Percentiles rank a stretch among this genome's conserved stretches.
Evolutionary conservation across 2,329 filamentous ascomycete species (phyloP).

Genomic region (Trichophyton mentagrophytes): DNA sequence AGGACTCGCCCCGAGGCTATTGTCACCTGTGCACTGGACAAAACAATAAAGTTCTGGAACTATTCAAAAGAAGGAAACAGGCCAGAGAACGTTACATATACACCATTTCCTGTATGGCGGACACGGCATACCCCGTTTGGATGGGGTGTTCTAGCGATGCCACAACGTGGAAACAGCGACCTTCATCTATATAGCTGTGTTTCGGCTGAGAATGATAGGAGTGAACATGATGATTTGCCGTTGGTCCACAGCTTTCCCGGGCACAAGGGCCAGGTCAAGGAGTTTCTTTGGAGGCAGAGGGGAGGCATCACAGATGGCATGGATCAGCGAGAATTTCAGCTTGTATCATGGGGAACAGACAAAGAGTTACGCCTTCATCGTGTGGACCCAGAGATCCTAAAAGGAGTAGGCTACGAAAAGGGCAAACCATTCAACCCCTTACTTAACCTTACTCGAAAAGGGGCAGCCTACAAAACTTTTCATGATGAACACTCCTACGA

Average conservation of each 20-base stretch:
- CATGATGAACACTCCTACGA: slow-evolving; percentile 37
- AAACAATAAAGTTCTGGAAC: slow-evolving; percentile 90
- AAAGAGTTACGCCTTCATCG: slow-evolving; percentile 68
- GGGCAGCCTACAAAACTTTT: slow-evolving; percentile 75
- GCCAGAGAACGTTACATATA: slow-evolving; percentile 65
- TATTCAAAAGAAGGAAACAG: slow-evolving; percentile 50
- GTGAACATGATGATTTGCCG: slow-evolving; percentile 25
- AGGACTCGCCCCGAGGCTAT: slow-evolving; percentile 58
- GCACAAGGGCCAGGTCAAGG: slow-evolving; percentile 59
- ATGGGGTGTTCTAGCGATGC: slow-evolving; percentile 75
- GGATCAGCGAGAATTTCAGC: slow-evolving; percentile 78
- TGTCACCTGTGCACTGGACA: slow-evolving; percentile 80
- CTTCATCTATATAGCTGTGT: slow-evolving; percentile 71
- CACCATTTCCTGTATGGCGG: slow-evolving; percentile 79
- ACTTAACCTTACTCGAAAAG: slow-evolving; percentile 64
- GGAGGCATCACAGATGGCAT: slow-evolving; percentile 55
- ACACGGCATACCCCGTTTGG: slow-evolving; percentile 87
- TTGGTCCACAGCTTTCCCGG: slow-evolving; percentile 42
- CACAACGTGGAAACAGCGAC: slow-evolving; percentile 73
- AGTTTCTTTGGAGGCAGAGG: slow-evolving; percentile 78
- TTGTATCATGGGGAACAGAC: slow-evolving; percentile 87
- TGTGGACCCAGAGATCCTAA: slow-evolving; percentile 51
- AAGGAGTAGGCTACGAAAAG: slow-evolving; percentile 59
- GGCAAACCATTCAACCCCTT: slow-evolving; percentile 52
- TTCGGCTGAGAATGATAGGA: slow-evolving; percentile 16